Evolutionary conservation across 2,329 filamentous ascomycete species (phyloP).

Genomic region (Colletotrichum abscissum): DNA sequence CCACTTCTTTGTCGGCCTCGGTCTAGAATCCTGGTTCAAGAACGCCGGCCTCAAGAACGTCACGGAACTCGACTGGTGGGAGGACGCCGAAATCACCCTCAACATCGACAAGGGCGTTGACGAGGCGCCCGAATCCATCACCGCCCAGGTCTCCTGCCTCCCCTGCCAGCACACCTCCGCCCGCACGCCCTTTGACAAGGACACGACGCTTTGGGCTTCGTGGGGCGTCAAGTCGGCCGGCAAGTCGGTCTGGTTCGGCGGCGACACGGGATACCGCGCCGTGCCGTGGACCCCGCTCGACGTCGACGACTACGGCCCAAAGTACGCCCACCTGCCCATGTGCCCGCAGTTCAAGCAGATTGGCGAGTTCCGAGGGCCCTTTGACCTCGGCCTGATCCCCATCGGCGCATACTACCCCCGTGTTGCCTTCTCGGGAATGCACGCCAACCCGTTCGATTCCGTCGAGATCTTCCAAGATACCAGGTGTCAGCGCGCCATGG

Average conservation of each 20-base stretch:
- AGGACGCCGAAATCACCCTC: constrained; percentile 79
- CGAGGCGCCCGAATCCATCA: constrained; percentile 62
- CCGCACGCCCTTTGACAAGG: constrained; percentile 75
- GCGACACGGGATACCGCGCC: constrained; percentile 89
- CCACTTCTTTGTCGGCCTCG: constrained; percentile 89
- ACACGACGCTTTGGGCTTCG: constrained; percentile 85
- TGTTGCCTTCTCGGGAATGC: constrained; percentile 80
- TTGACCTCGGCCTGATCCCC: constrained; percentile 91
- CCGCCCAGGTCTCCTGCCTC: constrained; percentile 79
- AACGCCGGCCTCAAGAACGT: constrained; percentile 77
- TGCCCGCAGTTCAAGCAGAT: constrained; percentile 91
- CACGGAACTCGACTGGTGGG: constrained; percentile 97
- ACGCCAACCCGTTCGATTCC: constrained; percentile 86
- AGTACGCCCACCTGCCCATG: constrained; percentile 73
- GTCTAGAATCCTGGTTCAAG: constrained; percentile 85
- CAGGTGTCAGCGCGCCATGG: constrained; percentile 80
- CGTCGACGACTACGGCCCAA: constrained; percentile 77
- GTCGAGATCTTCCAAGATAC: constrained; percentile 93
- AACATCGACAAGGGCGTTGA: constrained; percentile 48
- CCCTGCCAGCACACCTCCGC: constrained; percentile 87
- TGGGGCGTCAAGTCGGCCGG: constrained; percentile 82
- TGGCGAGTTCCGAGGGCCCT: constrained; percentile 82
- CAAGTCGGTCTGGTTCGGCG: constrained; percentile 87
- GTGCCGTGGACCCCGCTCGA: constrained; percentile 73
- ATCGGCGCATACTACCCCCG: constrained; percentile 90